Conservation (phyloP, 768 basidiomycete species). For the Calocera viscosa region DNA sequence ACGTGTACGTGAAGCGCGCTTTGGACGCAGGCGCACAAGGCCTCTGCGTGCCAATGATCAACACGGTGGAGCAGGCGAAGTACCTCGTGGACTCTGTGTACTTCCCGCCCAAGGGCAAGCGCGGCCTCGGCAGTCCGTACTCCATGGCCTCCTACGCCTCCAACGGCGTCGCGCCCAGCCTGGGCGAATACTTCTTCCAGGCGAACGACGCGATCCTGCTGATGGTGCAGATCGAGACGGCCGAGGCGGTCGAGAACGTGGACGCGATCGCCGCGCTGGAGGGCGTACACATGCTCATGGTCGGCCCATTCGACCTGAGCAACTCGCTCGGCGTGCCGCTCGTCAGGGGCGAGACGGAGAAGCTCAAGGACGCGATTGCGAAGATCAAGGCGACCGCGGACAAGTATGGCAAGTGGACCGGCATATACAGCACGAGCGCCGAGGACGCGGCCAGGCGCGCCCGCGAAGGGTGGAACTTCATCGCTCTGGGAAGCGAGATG, state of each 20-base stretch:
- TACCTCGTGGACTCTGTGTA: conserved; percentile 25
- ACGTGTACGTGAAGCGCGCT: conserved; percentile 28
- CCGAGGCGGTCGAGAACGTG: conserved; percentile 46
- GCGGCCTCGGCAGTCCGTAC: conserved; percentile 29
- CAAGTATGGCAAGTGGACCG: conserved; percentile 25
- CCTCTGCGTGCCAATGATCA: conserved; percentile 28
- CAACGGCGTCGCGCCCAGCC: conserved; percentile 17
- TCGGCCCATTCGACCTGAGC: conserved; percentile 28
- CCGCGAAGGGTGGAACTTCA: conserved; percentile 15
- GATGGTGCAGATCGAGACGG: conserved; percentile 57
- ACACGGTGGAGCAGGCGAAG: conserved; percentile 25
- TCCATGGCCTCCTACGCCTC: conserved; percentile 23
- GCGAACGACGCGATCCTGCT: conserved; percentile 47
- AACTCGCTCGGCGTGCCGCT: conserved; percentile 23
- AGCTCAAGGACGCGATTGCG: conserved; percentile 27
- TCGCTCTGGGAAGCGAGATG: background rate
- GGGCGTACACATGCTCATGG: conserved; percentile 36
- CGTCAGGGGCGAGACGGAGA: conserved; percentile 21
- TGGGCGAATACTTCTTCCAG: conserved; percentile 23
- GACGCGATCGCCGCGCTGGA: conserved; percentile 48
- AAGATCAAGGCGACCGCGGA: conserved; percentile 25
- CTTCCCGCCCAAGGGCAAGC: conserved; percentile 26
- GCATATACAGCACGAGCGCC: conserved; percentile 24
- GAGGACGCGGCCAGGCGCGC: conserved; percentile 17
- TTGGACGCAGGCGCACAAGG: conserved; percentile 29